These are phyloP conservation scores for Starmerella stigmatis DNA, from an alignment of 805 yeast species.

Conservation along the genomic window DNA sequence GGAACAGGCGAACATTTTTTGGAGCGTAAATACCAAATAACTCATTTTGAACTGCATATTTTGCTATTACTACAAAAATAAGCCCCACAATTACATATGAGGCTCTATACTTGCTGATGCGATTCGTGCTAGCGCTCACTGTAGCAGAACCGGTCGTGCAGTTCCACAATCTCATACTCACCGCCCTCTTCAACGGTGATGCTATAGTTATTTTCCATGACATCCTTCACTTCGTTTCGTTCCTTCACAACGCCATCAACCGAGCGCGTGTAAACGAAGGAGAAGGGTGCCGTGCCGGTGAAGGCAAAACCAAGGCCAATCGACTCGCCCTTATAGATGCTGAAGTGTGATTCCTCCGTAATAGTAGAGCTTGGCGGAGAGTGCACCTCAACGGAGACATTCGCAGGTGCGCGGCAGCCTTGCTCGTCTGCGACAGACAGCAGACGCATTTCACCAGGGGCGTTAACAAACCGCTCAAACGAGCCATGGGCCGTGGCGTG, in stretches of 20 bases:
- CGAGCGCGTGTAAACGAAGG: slow-evolving; percentile 69
- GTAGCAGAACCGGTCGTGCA: slow-evolving; percentile 73
- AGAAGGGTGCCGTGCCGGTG: slow-evolving; percentile 84
- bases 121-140: slow-evolving; percentile 1
- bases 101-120: not conserved
- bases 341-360: slow-evolving; percentile 65
- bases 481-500: slow-evolving; percentile 22
- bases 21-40: not conserved
- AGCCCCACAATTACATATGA: not conserved
- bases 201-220: slow-evolving; percentile 56
- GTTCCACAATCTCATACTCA: slow-evolving; percentile 80
- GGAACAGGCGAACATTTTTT: no score
- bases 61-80: not conserved
- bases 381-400: slow-evolving; percentile 36
- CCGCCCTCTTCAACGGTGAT: slow-evolving; percentile 81
- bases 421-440: slow-evolving; percentile 62
- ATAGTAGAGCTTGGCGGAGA: slow-evolving; percentile 73
- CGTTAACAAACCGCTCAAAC: slow-evolving; percentile 63
- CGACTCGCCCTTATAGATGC: slow-evolving; percentile 89
- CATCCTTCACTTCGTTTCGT: slow-evolving; percentile 45
- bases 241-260: slow-evolving; percentile 45
- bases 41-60: no score
- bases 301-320: slow-evolving; percentile 77
- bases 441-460: slow-evolving; percentile 66
- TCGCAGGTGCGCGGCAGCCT: slow-evolving; percentile 39